These are phyloP conservation scores for Debaryomyces robertsiae DNA, from an alignment of 1,139 yeast genomes.

Conservation along the genomic window DNA sequence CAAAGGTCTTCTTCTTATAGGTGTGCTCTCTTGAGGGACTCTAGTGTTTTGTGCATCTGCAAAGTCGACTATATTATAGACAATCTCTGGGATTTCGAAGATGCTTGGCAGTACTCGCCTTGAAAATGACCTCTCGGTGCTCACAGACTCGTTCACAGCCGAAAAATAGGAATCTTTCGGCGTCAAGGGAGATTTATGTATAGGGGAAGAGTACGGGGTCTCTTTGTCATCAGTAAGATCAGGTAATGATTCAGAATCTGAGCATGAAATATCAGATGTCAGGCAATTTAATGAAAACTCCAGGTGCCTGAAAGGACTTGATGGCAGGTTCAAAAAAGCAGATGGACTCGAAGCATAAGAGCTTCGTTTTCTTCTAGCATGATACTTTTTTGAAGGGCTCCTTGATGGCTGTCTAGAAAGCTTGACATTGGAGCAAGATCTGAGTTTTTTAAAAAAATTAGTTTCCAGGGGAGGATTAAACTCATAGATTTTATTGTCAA, in stretches of 20 bases:
- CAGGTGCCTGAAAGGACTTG: slow-evolving; percentile 12
- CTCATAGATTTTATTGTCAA: slow-evolving; percentile 29
- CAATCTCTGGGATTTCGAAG: slow-evolving; percentile 76
- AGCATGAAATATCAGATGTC: slow-evolving; percentile 16
- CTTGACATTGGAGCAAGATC: slow-evolving; percentile 9
- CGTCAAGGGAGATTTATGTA: slow-evolving; percentile 8
- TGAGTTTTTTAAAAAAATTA: slow-evolving; percentile 10
- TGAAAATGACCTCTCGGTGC: background rate
- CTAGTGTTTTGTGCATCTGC: slow-evolving; percentile 53
- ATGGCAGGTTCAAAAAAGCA: slow-evolving; percentile 2
- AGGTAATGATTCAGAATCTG: slow-evolving; percentile 42
- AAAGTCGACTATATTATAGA: slow-evolving; percentile 58
- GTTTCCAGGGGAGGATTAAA: slow-evolving; percentile 1
- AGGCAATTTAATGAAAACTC: slow-evolving; percentile 23
- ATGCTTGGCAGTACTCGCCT: slow-evolving; percentile 41
- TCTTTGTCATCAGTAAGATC: slow-evolving; percentile 39
- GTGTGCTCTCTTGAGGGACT: slow-evolving; percentile 61
- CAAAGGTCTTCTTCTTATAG: slow-evolving; percentile 66
- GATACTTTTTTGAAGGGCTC: slow-evolving; percentile 14
- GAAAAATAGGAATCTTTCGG: slow-evolving; percentile 2
- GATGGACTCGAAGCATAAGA: slow-evolving; percentile 4
- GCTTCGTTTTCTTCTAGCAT: slow-evolving; percentile 16
- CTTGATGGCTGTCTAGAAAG: slow-evolving; percentile 9
- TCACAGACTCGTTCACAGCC: background rate
- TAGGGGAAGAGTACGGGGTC: slow-evolving; percentile 33